Evolutionary conservation across 331 rosid species (phyloP), one percentile per base, ranked within the genome.

Genomic region (Acacia pycnantha): DNA sequence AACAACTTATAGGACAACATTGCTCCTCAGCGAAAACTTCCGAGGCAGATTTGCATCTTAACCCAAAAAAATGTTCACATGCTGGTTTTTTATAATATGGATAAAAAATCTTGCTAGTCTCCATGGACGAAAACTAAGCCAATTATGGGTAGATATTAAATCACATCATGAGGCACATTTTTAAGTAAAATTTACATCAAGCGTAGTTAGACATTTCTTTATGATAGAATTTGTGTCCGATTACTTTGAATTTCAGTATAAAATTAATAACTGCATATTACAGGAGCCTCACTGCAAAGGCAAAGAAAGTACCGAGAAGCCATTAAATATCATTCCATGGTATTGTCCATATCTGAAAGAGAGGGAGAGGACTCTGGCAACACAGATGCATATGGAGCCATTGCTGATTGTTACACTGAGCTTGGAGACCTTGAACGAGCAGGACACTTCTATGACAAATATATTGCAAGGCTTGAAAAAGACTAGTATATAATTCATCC

Each of bases 341-440:
- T 96, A 72, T 84, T 96, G 89, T 86, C 87, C 26, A 90, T 94
- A 70, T 96, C 98, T 11, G 85, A 90, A 73, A 85, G 97, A 59
- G 98, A 87, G 89, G 90, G 91, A 82, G 99, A 93, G 79, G 90
- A 91, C 74, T 96, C 99, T 0, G 98, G 98, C 54, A 93, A 83
- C 85, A 90, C 97, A 0, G 99, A 96, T 89, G 99, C 99, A 22
- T 93, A 84, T 70, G 99, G 99, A 26, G 99, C 99, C 18, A 96
- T 93, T 78, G 98, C 98, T 64, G 98, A 95, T 76, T 95, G 98
- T 82, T 95, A 92, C 81, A 93, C 99, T 10, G 99, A 95, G 85
- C 93, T 95, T 79, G 99, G 99, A 79, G 99, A 95, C 70, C 99
- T 95, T 68, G 99, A 95, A 77, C 88, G 85, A 44, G 99, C 99